Evolutionary conservation across 75 land plant species (phyloP), one percentile per base, ranked within the genome.

Genomic region (Cryptomeria japonica): DNA sequence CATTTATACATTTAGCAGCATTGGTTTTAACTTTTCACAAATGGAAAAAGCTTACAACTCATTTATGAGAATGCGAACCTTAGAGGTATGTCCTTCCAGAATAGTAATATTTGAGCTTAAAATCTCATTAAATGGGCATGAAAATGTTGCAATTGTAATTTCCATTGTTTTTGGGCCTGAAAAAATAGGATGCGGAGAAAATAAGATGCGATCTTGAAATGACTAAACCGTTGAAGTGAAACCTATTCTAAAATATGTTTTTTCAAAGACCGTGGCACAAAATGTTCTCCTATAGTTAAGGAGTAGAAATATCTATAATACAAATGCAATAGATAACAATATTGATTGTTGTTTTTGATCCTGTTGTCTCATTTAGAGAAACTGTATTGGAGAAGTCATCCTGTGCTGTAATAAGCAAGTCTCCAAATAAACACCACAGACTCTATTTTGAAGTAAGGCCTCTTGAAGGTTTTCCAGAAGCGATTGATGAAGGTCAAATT

Each of bases 11-110:
- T 3, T 84, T 83, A 46, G 84, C 80, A 78, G 22, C 49, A 18
- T 82, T 46, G n/a, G 1, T 44, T 82, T 44, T 46, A 12, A 1
- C 47, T 44, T 82, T 46, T 28, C 84, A 82, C 31, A 42, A 82
- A 46, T 44, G 32, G 8, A 82, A 82, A 46, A 11, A 22, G 31
- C 32, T 28, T 13, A 82, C 14, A 38, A 36, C 25, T 32, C 37
- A 31, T 53, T 32, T 55, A 12, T 11, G 39, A 85, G 19, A 41
- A 37, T 28, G 58, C 87, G 84, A 31, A 97, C 99, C 99, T 98
- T 98, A 85, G 95, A 94, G 85, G 93, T 92, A 88, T 98, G 99
- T 10, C 99, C 99, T 89, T 98, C 95, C 89, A 98, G 90, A 56
- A 96, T 92, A 32, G 93, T 93, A 38, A 98, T 97, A 83, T 98